A percentile compares a stretch with the other conserved stretches of the same genome.
Evolutionary conservation across 805 yeast species (phyloP).

Genomic region (Yamadazyma takamatsuzukensis): DNA sequence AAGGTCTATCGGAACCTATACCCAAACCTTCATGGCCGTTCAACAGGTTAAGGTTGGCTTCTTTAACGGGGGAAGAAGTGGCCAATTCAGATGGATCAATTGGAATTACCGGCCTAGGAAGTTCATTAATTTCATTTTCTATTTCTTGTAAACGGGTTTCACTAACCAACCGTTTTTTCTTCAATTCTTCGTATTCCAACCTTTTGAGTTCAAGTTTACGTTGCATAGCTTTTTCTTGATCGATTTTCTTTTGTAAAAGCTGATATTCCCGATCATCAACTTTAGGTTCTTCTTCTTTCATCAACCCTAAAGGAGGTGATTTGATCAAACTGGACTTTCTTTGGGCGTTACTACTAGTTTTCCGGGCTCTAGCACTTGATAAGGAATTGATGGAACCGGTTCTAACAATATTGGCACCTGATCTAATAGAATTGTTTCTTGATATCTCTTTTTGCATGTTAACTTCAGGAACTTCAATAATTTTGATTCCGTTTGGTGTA

Average conservation of each 20-base stretch:
- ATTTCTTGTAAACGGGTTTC: slow-evolving; percentile 20
- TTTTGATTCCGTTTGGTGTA: slow-evolving; percentile 65
- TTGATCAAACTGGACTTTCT: slow-evolving; percentile 18
- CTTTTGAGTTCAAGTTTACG: slow-evolving; percentile 36
- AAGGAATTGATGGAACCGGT: slow-evolving; percentile 17
- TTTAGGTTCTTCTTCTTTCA: slow-evolving; percentile 14
- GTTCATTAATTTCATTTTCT: slow-evolving; percentile 6
- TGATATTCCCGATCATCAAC: slow-evolving; percentile 25
- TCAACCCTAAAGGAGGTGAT: slow-evolving; percentile 6
- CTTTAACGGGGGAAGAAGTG: background rate
- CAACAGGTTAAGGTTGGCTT: too few relatives aligned
- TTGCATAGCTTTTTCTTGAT: slow-evolving; percentile 35
- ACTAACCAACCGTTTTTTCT: slow-evolving; percentile 23
- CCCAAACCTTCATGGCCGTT: background rate
- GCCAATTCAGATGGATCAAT: background rate
- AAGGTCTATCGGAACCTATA: background rate
- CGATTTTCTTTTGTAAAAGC: slow-evolving; percentile 32
- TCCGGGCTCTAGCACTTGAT: slow-evolving; percentile 2
- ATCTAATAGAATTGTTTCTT: slow-evolving; percentile 37
- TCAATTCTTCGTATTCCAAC: slow-evolving; percentile 32
- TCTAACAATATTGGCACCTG: slow-evolving; percentile 23
- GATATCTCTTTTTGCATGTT: slow-evolving; percentile 34
- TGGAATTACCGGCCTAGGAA: background rate
- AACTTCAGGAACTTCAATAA: slow-evolving; percentile 64
- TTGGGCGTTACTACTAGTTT: slow-evolving; percentile 2